Base-by-base conservation (phyloP, 345 rosid genomes). In the Sisymbrium irio region DNA sequence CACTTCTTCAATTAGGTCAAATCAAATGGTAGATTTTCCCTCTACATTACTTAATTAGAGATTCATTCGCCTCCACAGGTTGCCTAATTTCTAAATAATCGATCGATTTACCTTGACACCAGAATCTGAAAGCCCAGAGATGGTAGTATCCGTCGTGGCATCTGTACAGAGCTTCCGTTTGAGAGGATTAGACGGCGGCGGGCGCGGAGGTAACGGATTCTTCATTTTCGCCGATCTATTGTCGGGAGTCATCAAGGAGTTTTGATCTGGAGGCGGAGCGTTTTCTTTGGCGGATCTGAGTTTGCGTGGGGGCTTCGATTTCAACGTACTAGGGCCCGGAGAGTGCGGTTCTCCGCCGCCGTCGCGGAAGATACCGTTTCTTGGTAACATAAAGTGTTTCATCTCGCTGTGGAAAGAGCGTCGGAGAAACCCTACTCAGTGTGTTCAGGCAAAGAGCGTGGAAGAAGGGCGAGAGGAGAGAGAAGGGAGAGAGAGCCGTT, bases 111-210 rank as follows among this genome's bases (percentile, higher is more conserved):
- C 92, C 85, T 85, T 79, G 36, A 89, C 89, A 22, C 92, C 91
- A 11, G 88, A 82, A 53, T 87, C 90, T 2, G 88, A 68, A 41
- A 70, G 61, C 12, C 83, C 82, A 11, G 79, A 28, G 22, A 65
- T 45, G 2, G 71, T 49, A 14, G 66, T 76, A 0, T 87, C 93
- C 3, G 72, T 39, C 2, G 71, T 56, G 7, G 76, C 22, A 35
- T 89, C 96, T n/a, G 58, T 8, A 63, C 33, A 25, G 66, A 90
- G 91, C 80, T 92, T 92, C 67, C 98, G 83, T 81, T 92, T 92
- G 45, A 92, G 95, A 20, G 97, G 89, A 62, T 92, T 92, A 6
- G 93, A 75, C 7, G 90, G 56, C 20, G 91, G 98, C 13, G 97
- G 95, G 6, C 96, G 82, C 8, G 96, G 97, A 4, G 98, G 98